Conservation (phyloP, 257 asterid species). For the Striga asiatica region DNA sequence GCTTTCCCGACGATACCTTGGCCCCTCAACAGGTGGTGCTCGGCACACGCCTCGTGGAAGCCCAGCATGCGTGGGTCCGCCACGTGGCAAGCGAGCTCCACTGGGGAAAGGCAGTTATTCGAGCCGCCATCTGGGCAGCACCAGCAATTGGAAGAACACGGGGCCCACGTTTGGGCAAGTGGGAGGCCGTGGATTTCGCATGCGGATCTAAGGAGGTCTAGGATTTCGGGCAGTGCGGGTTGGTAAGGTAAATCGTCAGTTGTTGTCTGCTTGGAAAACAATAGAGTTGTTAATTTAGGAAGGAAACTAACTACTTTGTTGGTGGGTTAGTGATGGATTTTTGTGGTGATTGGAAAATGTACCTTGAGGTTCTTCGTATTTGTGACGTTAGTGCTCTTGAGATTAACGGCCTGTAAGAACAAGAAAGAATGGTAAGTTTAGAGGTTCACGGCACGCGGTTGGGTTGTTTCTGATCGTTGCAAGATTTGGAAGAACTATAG, state of each 20-base stretch:
- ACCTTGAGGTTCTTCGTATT: conserved; percentile 36
- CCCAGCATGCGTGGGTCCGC: conserved; percentile 52
- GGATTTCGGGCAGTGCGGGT: conserved; percentile 66
- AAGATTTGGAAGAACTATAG: background rate
- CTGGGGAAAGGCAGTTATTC: conserved; percentile 52
- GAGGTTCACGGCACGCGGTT: background rate
- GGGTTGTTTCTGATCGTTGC: background rate
- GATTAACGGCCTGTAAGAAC: conserved; percentile 73
- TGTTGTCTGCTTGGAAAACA: conserved; percentile 29
- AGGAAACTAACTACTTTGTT: background rate
- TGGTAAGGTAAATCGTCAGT: conserved; percentile 58
- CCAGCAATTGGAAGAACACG: conserved; percentile 69
- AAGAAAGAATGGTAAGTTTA: conserved; percentile 13
- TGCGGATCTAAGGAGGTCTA: conserved; percentile 47
- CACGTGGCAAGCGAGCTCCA: conserved; percentile 65
- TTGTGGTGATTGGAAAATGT: conserved; percentile 3
- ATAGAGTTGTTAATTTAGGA: background rate
- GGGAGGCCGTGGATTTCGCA: conserved; percentile 59
- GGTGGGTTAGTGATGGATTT: background rate
- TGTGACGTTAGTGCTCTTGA: conserved; percentile 45
- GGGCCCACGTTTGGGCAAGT: conserved; percentile 84
- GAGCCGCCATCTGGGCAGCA: conserved; percentile 66
- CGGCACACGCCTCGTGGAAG: conserved; percentile 82
- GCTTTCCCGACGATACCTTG: conserved; percentile 80
- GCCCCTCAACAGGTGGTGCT: conserved; percentile 75